Percentiles rank a stretch among this genome's conserved stretches.
phyloP scores from a whole-genome alignment of 179 eudicot species.

The Drosera spatulata region DNA sequence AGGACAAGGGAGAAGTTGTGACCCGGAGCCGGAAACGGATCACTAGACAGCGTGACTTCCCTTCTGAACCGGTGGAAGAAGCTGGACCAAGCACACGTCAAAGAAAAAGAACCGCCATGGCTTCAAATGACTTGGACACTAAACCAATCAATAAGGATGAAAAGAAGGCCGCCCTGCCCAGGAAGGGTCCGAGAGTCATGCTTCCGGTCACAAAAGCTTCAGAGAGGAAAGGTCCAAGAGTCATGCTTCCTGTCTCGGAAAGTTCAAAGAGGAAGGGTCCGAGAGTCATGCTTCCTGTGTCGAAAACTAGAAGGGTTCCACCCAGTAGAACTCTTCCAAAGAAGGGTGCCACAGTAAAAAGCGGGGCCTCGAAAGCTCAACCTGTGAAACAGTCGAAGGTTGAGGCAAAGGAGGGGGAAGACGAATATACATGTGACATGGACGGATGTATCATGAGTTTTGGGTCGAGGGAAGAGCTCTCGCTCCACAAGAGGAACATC shows the following conservation, averaged over 20 bases:
- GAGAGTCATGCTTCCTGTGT: not conserved
- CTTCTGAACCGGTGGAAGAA: conserved; percentile 35
- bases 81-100: conserved; percentile 80
- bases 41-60: conserved; percentile 21
- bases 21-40: not conserved
- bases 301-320: conserved; percentile 10
- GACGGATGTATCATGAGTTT: conserved; percentile 93
- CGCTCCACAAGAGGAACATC: conserved; percentile 53
- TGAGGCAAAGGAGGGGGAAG: conserved; percentile 22
- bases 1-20: too few relatives aligned
- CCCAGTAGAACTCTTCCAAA: not conserved
- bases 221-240: not conserved
- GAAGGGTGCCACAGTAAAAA: conserved; percentile 15
- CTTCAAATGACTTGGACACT: conserved; percentile 21
- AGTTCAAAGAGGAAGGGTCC: too few relatives aligned
- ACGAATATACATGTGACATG: conserved; percentile 55
- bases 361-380: too few relatives aligned
- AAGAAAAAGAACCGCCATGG: conserved; percentile 45
- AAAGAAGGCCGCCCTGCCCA: conserved; percentile 20
- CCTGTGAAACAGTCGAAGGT: conserved; percentile 1
- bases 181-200: not conserved
- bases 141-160: conserved; percentile 27
- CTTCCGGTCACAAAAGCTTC: too few relatives aligned
- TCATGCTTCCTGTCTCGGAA: too few relatives aligned
- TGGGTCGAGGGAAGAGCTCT: conserved; percentile 56